Evolutionary conservation across 768 basidiomycete species (phyloP), one percentile per base, ranked within the genome.

Genomic region (Floccularia luteovirens): DNA sequence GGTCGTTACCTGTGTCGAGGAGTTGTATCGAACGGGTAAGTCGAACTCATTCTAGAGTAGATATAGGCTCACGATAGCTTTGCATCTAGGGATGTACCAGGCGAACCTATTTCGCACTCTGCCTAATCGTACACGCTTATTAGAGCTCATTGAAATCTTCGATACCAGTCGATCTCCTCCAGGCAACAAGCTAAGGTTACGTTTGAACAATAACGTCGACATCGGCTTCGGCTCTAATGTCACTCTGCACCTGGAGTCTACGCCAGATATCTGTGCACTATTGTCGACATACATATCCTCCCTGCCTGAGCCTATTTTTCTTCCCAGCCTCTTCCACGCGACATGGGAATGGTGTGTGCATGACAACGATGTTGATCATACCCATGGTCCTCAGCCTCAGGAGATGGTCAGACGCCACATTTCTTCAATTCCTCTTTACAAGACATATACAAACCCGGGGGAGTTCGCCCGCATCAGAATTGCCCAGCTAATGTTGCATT

Each of bases 1-100:
- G 3, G 62, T 66, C 5, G 61, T 66, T 27, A 54, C 57, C 23
- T 66, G 63, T 34, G 56, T 70, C 12, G 64, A 71, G 39, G 66
- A 68, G 48, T 49, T 71, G 3, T 69, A 64, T 48, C 58, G 65
- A 5, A 58, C 60, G 36, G 62, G 68, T 64, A 31, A 37, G 44
- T 10, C 8, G 23, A 4, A 8, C 32, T 6, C 11, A 12, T 10
- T n/a, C 24, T 25, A 46, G 4, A 43, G 3, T 21, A n/a, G n/a
- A n/a, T 17, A 19, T 14, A 23, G 3, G 25, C 27, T 19, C 5
- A 39, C 41, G 20, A 50, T 41, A 21, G 13, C 36, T 46, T 39
- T 14, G 14, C 39, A 45, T 28, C 23, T 27, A 57, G 64, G 64
- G 2, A 57, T 66, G n/a, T 58, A 60, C 32, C 57, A 64, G 38